Conservation (phyloP, 169 alveolate genomes). For the Eimeria zaria region DNA sequence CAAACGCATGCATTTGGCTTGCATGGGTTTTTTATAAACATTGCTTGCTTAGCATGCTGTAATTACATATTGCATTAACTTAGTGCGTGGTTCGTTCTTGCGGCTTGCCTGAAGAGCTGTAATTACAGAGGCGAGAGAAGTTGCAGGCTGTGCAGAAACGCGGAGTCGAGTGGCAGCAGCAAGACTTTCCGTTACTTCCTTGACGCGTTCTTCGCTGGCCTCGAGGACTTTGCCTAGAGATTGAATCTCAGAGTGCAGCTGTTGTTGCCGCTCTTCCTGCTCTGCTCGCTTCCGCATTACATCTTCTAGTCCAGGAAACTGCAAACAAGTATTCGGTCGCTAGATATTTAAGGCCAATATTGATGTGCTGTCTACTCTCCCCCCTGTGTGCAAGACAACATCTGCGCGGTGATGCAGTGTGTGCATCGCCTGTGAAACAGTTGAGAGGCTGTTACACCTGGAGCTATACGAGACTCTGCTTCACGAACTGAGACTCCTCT, state of each 20-base stretch:
- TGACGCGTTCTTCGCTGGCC: constrained; percentile 24
- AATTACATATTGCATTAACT: no score
- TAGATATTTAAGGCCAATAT: no score
- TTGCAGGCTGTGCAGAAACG: not conserved
- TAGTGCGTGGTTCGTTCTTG: not conserved
- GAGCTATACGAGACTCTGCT: not conserved
- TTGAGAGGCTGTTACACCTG: not conserved
- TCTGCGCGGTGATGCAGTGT: not conserved
- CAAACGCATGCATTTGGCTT: not conserved
- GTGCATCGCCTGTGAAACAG: not conserved
- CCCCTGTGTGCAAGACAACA: no score
- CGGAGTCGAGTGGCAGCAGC: constrained; percentile 39
- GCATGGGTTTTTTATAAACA: not conserved
- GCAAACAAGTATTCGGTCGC: not conserved
- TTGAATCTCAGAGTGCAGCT: constrained; percentile 6
- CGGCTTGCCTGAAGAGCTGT: constrained; percentile 29
- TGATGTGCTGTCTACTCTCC: no score
- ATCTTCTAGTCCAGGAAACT: constrained; percentile 3
- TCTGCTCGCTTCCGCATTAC: not conserved
- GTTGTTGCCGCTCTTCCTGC: constrained; percentile 35
- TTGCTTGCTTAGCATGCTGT: no score
- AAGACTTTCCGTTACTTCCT: constrained; percentile 20
- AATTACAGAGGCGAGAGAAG: not conserved
- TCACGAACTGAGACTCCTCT: not conserved
- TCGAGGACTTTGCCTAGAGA: constrained; percentile 14